Evolutionary conservation across 164 flowering plant genomes (phyloP).

Genomic region (Magnolia changhungtana): DNA sequence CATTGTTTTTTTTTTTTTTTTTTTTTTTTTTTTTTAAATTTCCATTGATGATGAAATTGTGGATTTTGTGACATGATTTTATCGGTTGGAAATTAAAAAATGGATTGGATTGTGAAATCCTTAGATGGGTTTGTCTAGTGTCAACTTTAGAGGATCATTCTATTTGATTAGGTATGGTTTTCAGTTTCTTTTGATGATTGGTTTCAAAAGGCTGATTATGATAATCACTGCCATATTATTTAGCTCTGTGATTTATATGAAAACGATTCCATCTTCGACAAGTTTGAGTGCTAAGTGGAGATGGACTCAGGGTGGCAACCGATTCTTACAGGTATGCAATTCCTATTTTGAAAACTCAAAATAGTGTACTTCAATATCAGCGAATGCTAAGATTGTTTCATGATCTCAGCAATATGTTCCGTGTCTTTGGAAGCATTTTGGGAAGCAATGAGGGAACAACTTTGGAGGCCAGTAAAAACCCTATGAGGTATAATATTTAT

Average conservation of each 20-base stretch:
- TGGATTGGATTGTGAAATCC: no score
- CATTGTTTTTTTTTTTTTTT: no score
- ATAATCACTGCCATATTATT: constrained; percentile 9
- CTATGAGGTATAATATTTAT: constrained; percentile 65
- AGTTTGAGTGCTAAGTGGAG: constrained; percentile 98
- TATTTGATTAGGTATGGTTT: no score
- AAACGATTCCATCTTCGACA: constrained; percentile 96
- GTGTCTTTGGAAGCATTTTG: constrained; percentile 75
- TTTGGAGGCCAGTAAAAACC: constrained; percentile 97
- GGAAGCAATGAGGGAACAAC: constrained; percentile 85
- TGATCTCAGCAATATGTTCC: constrained; percentile 76
- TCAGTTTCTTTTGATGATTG: no score
- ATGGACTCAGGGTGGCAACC: constrained; percentile 83
- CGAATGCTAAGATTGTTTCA: not conserved
- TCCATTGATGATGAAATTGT: no score
- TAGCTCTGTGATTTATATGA: constrained; percentile 96
- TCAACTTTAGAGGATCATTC: no score
- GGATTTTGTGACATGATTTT: no score
- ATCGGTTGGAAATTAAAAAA: no score
- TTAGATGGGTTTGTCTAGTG: no score
- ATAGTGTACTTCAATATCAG: no score
- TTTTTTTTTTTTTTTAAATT: no score
- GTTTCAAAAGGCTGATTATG: not conserved
- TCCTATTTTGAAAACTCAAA: not conserved
- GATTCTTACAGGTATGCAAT: constrained; percentile 84